A percentile compares a stretch with the other conserved stretches of the same genome.
Conservation (phyloP, 2,329 filamentous ascomycete genomes). For the Fusarium globosum region DNA sequence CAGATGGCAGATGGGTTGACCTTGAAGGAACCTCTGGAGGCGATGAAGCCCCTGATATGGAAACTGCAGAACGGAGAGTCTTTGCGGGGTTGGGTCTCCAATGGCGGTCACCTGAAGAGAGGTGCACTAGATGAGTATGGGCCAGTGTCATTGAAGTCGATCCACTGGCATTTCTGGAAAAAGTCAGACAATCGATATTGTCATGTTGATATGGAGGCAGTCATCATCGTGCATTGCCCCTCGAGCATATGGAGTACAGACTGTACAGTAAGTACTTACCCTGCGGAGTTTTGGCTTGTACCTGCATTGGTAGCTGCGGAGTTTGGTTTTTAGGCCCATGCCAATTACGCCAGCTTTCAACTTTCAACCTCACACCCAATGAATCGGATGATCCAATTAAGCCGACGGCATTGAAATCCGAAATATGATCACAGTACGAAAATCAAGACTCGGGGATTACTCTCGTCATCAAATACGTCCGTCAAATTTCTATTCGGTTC, state of each 20-base stretch:
- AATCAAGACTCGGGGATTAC: background rate
- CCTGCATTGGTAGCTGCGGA: conserved; percentile 31
- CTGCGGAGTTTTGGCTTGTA: conserved; percentile 32
- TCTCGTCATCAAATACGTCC: background rate
- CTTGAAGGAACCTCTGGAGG: conserved; percentile 63
- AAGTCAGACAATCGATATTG: background rate
- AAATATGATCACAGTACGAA: conserved; percentile 17
- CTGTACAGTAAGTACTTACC: background rate
- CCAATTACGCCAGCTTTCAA: background rate
- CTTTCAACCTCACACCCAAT: background rate
- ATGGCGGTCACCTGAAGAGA: conserved; percentile 73
- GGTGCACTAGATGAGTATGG: conserved; percentile 69
- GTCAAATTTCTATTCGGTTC: conserved; percentile 9
- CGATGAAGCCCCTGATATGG: conserved; percentile 68
- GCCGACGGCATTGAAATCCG: conserved; percentile 29
- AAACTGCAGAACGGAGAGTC: conserved; percentile 81
- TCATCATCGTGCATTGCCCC: background rate
- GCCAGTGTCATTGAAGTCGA: background rate
- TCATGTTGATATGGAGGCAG: background rate
- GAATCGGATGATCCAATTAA: conserved; percentile 29
- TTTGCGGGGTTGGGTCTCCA: conserved; percentile 80
- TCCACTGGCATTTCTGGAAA: background rate
- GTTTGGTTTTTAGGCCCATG: conserved; percentile 19
- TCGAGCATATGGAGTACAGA: background rate
- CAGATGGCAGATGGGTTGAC: conserved; percentile 76